Evolutionary conservation across 148 eudicot species (phyloP).

Genomic region (Nepenthes mirabilis): DNA sequence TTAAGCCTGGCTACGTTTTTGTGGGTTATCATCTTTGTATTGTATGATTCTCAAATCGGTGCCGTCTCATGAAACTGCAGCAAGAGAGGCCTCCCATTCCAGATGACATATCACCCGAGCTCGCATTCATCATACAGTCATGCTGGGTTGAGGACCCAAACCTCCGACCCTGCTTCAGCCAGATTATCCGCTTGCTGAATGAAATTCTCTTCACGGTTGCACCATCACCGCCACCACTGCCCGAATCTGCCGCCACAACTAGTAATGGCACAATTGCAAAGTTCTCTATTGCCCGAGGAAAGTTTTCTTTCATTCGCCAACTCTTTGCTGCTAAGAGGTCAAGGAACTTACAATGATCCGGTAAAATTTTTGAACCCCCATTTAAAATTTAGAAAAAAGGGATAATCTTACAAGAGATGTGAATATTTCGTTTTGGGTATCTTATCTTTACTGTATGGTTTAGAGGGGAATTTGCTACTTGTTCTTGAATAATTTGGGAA

Average conservation of each 20-base stretch:
- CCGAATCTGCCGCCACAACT: constrained; percentile 28
- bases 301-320: constrained; percentile 68
- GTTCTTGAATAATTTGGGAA: not conserved
- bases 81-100: constrained; percentile 76
- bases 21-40: too few species aligned
- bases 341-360: constrained; percentile 39
- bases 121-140: constrained; percentile 70
- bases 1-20: too few species aligned
- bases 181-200: constrained; percentile 73
- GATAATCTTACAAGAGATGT: too few species aligned
- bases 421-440: too few species aligned
- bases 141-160: constrained; percentile 90
- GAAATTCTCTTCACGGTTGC: constrained; percentile 34
- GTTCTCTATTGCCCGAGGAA: constrained; percentile 52
- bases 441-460: too few species aligned
- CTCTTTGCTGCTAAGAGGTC: constrained; percentile 72
- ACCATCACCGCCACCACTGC: constrained; percentile 16
- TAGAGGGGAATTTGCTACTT: too few species aligned
- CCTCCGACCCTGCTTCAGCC: constrained; percentile 76
- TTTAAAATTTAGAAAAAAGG: too few species aligned
- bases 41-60: not conserved
- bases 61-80: constrained; percentile 28
- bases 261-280: constrained; percentile 56
- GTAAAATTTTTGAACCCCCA: not conserved
- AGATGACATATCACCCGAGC: constrained; percentile 59